A percentile compares a stretch with the other conserved stretches of the same genome.
Conservation (phyloP, 169 alveolate species). For the Cryptosporidium muris region DNA sequence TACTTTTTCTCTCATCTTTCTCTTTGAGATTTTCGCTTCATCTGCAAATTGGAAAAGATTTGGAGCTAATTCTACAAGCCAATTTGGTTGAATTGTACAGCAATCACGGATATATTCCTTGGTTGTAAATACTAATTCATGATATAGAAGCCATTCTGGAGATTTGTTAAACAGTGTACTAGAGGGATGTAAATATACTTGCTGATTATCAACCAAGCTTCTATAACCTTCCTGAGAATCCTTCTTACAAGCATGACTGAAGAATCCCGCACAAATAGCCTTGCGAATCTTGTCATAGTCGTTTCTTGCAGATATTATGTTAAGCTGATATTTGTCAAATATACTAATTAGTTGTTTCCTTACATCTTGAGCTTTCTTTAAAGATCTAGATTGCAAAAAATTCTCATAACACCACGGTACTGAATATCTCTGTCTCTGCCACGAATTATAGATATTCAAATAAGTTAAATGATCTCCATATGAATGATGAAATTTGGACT, state of each 20-base stretch:
- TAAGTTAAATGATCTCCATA: slow-evolving; percentile 98
- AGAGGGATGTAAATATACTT: slow-evolving; percentile 98
- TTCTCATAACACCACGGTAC: slow-evolving; percentile 98
- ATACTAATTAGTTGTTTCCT: slow-evolving; percentile 93
- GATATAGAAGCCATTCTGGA: slow-evolving; percentile 99
- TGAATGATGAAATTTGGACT: slow-evolving; percentile 93
- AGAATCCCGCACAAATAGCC: slow-evolving; percentile 98
- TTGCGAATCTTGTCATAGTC: slow-evolving; percentile 91
- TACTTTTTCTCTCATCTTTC: slow-evolving; percentile 92
- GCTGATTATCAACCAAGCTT: slow-evolving; percentile 94
- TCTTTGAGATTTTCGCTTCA: slow-evolving; percentile 87
- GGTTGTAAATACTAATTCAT: slow-evolving; percentile 96
- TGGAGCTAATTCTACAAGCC: slow-evolving; percentile 98
- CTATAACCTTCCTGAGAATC: slow-evolving; percentile 98
- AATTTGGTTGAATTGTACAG: slow-evolving; percentile 94
- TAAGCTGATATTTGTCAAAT: slow-evolving; percentile 94
- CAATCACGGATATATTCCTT: slow-evolving; percentile 98
- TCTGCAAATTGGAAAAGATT: slow-evolving; percentile 92
- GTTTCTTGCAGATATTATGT: slow-evolving; percentile 86
- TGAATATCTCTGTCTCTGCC: slow-evolving; percentile 91
- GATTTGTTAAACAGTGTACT: slow-evolving; percentile 92
- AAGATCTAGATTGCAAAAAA: slow-evolving; percentile 94
- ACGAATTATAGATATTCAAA: slow-evolving; percentile 93
- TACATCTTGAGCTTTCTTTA: slow-evolving; percentile 96
- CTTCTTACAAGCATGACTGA: slow-evolving; percentile 94